Percentiles rank a stretch among this genome's conserved stretches.
phyloP scores from a whole-genome alignment of 2,329 filamentous ascomycete genomes.

The Colletotrichum sojae region DNA sequence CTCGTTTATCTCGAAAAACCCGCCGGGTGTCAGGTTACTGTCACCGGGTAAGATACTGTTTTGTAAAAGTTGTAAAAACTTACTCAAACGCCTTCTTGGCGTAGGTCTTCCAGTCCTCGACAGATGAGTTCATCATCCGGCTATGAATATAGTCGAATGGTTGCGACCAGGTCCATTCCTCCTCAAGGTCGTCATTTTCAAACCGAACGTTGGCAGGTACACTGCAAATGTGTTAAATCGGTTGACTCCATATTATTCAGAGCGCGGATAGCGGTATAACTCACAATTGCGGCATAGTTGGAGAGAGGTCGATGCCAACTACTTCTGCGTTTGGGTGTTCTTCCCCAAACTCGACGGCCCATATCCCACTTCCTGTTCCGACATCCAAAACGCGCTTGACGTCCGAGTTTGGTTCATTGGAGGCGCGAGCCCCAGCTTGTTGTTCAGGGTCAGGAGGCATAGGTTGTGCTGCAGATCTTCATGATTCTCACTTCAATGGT shows the following conservation, averaged over 20 bases:
- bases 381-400: slow-evolving; percentile 41
- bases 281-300: slow-evolving; percentile 56
- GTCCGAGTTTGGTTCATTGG: not conserved
- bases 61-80: slow-evolving; percentile 24
- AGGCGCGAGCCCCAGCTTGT: not conserved
- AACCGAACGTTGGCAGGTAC: slow-evolving; percentile 56
- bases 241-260: no score
- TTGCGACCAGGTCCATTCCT: slow-evolving; percentile 49
- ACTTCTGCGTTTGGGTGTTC: slow-evolving; percentile 50
- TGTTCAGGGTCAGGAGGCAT: slow-evolving; percentile 59
- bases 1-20: slow-evolving; percentile 60
- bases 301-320: slow-evolving; percentile 56
- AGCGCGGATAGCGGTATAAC: no score
- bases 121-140: slow-evolving; percentile 66
- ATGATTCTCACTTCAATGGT: no score
- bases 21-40: slow-evolving; percentile 64
- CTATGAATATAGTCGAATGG: slow-evolving; percentile 73
- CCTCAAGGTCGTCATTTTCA: slow-evolving; percentile 53
- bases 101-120: slow-evolving; percentile 66
- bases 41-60: slow-evolving; percentile 41
- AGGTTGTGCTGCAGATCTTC: slow-evolving; percentile 68
- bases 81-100: slow-evolving; percentile 59
- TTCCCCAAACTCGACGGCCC: slow-evolving; percentile 51
- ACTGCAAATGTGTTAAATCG: no score
- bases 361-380: slow-evolving; percentile 44